Evolutionary conservation across 768 basidiomycete genomes (phyloP).

Genomic region (Boletus subcaerulescens): DNA sequence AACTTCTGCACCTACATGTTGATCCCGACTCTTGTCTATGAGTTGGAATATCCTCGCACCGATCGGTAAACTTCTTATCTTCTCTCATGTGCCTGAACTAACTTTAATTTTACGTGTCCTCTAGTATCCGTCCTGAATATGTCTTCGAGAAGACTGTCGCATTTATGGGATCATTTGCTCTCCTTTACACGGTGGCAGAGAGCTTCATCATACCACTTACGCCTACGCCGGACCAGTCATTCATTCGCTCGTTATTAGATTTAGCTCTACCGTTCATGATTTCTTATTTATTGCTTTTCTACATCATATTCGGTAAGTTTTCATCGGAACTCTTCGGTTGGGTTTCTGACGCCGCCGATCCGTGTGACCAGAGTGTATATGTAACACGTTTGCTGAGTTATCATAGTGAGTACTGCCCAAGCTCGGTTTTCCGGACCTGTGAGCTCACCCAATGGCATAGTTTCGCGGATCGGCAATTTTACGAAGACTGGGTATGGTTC

Average conservation of each 20-base stretch:
- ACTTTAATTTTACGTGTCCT: not conserved
- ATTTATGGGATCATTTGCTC: slow-evolving; percentile 92
- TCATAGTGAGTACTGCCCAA: slow-evolving; percentile 59
- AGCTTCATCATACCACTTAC: slow-evolving; percentile 88
- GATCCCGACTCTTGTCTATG: slow-evolving; percentile 92
- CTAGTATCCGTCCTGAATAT: slow-evolving; percentile 47
- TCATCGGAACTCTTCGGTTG: not conserved
- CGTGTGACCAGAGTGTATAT: slow-evolving; percentile 75
- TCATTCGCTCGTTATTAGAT: slow-evolving; percentile 75
- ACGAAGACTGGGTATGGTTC: slow-evolving; percentile 82
- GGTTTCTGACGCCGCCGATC: not conserved
- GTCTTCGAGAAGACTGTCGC: slow-evolving; percentile 66
- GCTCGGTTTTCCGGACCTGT: not conserved
- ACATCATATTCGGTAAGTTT: slow-evolving; percentile 71
- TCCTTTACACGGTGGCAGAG: slow-evolving; percentile 93
- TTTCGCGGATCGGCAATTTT: slow-evolving; percentile 97
- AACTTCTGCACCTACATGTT: slow-evolving; percentile 86
- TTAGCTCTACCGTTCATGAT: slow-evolving; percentile 93
- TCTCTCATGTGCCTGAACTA: not conserved
- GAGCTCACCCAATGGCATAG: slow-evolving; percentile 35
- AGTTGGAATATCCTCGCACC: slow-evolving; percentile 93
- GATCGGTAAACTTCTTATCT: slow-evolving; percentile 50
- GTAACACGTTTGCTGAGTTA: slow-evolving; percentile 92
- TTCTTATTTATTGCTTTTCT: slow-evolving; percentile 82
- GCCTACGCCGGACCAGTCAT: slow-evolving; percentile 64